Conservation (phyloP, 345 rosid genomes). For the Hibiscus mutabilis region DNA sequence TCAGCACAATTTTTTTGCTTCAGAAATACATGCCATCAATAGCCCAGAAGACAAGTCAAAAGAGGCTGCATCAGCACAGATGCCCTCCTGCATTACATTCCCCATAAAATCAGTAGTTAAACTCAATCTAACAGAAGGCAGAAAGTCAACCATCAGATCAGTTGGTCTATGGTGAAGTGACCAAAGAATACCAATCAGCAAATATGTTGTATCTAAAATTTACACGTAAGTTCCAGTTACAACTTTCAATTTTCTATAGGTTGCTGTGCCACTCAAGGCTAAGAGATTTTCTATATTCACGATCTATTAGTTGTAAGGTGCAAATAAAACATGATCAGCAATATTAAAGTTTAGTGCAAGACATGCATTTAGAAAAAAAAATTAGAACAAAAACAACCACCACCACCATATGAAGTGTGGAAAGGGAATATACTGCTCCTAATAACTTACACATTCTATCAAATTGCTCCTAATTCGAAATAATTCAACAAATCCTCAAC, state of each 20-base stretch:
- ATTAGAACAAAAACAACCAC: background rate
- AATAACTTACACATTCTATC: no score
- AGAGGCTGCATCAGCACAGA: constrained; percentile 96
- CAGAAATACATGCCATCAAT: constrained; percentile 79
- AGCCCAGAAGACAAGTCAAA: constrained; percentile 77
- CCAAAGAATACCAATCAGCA: background rate
- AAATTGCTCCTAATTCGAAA: no score
- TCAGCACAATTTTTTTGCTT: constrained; percentile 81
- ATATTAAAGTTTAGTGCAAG: no score
- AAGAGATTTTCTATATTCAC: constrained; percentile 54
- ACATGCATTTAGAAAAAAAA: no score
- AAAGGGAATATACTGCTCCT: constrained; percentile 17
- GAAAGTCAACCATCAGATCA: background rate
- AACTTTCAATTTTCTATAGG: constrained; percentile 35
- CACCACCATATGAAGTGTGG: background rate
- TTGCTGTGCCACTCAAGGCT: constrained; percentile 57
- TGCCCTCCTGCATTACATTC: constrained; percentile 58
- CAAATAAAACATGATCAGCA: no score
- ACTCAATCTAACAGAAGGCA: background rate
- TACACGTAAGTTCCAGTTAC: background rate
- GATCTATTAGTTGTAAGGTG: constrained; percentile 93
- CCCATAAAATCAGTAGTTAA: constrained; percentile 13
- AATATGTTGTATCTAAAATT: constrained; percentile 1
- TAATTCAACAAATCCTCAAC: no score
- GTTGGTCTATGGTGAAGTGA: background rate